Base-by-base conservation (phyloP, 225 moss, liverwort and hornwort species). In the Asterella californica region DNA sequence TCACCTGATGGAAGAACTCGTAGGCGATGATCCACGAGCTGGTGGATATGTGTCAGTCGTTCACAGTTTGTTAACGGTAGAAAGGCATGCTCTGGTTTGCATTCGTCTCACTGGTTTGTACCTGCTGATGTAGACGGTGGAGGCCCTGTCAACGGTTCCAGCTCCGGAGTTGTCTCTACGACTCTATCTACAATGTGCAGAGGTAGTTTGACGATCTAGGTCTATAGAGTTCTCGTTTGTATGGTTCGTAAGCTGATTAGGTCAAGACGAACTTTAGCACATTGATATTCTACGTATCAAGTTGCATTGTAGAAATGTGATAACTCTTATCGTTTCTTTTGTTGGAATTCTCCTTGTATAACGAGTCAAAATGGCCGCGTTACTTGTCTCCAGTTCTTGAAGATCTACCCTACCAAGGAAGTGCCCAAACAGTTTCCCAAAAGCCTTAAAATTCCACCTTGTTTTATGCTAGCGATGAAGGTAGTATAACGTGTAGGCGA, bases 141-240 rank as follows among this genome's bases (percentile, higher is more conserved):
- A 97, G 83, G 86, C 90, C 78, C 93, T 97, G 76, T 89, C 96
- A 65, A 86, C 85, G 81, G 88, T 94, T 75, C 94, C 96, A 53
- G 90, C 88, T 75, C 90, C 94, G 46, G 96, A 97, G 81, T 78
- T 97, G 59, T 88, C 96, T 12, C 83, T 97, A 73, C 89, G 93
- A 50, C 79, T 97, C 57, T 91, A 91, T 84, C 75, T 97, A 64
- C 93, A 93, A 83, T 94, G 96, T 88, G 96, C 94, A 50, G 96
- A 97, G 94, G 96, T 96, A 83, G 72, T 59, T 59, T 72, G 21
- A 52, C 53, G 9, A 48, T 10, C 25, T 46, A 2, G 7, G 71
- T 21, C 21, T 18, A 10, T 34, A 3, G 67, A 57, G 19, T n/a
- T n/a, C 19, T 57, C 36, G 67, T 21, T 2, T 36, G 36, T 67